Evolutionary conservation across 306 rosid species (phyloP).

Genomic region (Sphenostylis stenocarpa): DNA sequence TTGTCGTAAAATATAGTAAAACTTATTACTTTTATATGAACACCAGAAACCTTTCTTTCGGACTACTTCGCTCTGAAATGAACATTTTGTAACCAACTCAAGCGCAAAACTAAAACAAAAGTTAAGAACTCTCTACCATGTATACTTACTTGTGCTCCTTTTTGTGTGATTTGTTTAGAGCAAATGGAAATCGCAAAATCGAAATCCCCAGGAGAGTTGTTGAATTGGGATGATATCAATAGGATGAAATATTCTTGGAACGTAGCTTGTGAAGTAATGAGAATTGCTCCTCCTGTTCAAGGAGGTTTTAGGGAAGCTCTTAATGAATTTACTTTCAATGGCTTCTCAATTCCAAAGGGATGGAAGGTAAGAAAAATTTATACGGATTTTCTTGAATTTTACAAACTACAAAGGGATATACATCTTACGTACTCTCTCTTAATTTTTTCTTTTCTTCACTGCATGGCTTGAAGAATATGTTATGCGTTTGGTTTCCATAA

Average conservation of each 20-base stretch:
- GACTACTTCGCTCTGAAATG: neutral
- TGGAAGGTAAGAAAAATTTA: constrained; percentile 66
- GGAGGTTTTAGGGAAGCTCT: constrained; percentile 85
- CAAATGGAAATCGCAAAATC: constrained; percentile 83
- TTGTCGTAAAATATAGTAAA: neutral
- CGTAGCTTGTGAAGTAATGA: constrained; percentile 86
- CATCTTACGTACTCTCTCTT: neutral
- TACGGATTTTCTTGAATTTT: too few species aligned
- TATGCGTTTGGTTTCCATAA: neutral
- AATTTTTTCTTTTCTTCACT: neutral
- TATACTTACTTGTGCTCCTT: neutral
- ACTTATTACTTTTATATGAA: too few species aligned
- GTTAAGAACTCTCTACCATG: neutral
- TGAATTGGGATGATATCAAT: constrained; percentile 85
- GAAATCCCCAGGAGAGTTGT: constrained; percentile 57
- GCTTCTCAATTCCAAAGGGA: constrained; percentile 89
- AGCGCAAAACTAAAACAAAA: neutral
- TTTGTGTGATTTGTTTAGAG: constrained; percentile 45
- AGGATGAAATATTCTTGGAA: constrained; percentile 93
- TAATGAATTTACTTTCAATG: constrained; percentile 69
- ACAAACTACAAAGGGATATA: neutral
- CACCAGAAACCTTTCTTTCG: constrained; percentile 17
- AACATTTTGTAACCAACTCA: neutral
- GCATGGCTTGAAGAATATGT: neutral
- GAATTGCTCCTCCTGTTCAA: constrained; percentile 90